Conservation (phyloP, 768 basidiomycete species). For the Leccinum imitatum region DNA sequence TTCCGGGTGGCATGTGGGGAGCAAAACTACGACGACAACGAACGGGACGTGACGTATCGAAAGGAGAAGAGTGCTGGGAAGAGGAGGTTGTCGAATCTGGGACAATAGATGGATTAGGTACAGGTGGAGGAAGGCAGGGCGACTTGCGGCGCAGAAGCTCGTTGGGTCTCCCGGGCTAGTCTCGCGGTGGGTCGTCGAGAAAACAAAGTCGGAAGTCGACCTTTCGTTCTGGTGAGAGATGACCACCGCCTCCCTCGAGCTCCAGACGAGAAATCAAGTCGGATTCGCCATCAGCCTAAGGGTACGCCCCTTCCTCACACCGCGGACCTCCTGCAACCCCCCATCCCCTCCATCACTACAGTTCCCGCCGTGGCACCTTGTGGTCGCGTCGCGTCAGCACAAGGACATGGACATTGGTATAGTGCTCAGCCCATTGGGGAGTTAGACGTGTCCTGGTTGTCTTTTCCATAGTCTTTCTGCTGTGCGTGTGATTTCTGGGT, state of each 20-base stretch:
- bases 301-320: constrained; percentile 8
- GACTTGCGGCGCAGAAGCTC: constrained; percentile 15
- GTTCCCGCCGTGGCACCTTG: constrained; percentile 17
- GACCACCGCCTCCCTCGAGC: background rate
- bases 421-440: constrained; percentile 21
- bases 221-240: constrained; percentile 3
- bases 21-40: too few relatives aligned
- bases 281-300: constrained; percentile 15
- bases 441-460: constrained; percentile 8
- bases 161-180: constrained; percentile 21
- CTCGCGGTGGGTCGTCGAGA: constrained; percentile 6
- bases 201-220: background rate
- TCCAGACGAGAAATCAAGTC: constrained; percentile 2
- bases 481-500: background rate
- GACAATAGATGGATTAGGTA: constrained; percentile 18
- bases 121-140: constrained; percentile 24
- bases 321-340: constrained; percentile 5
- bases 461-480: background rate
- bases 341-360: constrained; percentile 10
- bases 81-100: constrained; percentile 1
- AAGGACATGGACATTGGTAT: constrained; percentile 24
- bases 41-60: background rate
- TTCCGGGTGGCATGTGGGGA: too few relatives aligned
- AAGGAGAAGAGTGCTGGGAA: background rate
- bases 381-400: constrained; percentile 8